A percentile compares a stretch with the other conserved stretches of the same genome.
These are phyloP conservation scores for Saccharomycopsis capsularis DNA, from an alignment of 805 yeast genomes.

Conservation along the genomic window DNA sequence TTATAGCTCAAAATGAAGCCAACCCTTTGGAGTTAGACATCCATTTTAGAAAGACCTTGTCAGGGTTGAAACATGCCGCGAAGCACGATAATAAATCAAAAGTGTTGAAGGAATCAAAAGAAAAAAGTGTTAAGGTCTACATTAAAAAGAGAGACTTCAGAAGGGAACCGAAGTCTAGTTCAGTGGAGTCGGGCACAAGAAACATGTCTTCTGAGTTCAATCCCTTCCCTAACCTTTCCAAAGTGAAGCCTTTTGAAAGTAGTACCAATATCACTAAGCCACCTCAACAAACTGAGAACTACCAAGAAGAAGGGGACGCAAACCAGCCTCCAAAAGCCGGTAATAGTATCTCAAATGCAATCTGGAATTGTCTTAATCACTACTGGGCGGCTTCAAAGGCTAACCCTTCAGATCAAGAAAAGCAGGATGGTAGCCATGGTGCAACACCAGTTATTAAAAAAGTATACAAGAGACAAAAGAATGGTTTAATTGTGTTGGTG, in stretches of 20 bases:
- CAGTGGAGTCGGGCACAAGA: too few species aligned
- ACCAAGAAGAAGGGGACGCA: background rate
- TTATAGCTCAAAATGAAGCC: slow-evolving; percentile 4
- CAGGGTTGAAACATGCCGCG: background rate
- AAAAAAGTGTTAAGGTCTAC: too few species aligned
- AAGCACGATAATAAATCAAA: background rate
- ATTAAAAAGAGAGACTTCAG: too few species aligned
- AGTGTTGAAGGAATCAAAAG: too few species aligned
- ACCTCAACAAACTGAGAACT: too few species aligned
- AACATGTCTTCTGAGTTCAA: background rate
- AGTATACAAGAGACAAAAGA: slow-evolving; percentile 8
- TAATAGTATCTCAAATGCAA: background rate
- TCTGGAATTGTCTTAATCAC: slow-evolving; percentile 6
- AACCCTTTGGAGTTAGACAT: slow-evolving; percentile 8
- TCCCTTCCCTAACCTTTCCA: too few species aligned
- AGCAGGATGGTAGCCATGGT: background rate
- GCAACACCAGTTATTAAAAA: slow-evolving; percentile 3
- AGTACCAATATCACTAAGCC: slow-evolving; percentile 1
- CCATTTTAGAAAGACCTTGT: background rate
- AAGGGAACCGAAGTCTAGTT: too few species aligned
- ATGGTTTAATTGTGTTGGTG: slow-evolving; percentile 3
- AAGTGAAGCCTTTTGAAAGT: too few species aligned
- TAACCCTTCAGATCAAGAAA: background rate
- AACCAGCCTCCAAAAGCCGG: too few species aligned
- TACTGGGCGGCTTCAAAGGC: slow-evolving; percentile 4